These are phyloP conservation scores for Salix brachista DNA, from an alignment of 345 rosid species.

Conservation along the genomic window DNA sequence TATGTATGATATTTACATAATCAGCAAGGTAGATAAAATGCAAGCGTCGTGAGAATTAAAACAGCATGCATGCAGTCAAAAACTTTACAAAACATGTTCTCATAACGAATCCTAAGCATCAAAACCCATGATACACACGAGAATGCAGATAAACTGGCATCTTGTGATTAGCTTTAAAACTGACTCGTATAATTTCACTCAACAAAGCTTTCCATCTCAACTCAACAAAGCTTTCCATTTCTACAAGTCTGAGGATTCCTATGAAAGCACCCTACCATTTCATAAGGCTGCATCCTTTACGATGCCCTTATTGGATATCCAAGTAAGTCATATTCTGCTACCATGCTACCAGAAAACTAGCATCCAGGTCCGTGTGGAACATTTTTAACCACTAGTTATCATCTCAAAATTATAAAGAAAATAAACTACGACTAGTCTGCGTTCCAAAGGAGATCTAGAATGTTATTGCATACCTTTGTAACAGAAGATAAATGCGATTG, in stretches of 20 bases:
- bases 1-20: background rate
- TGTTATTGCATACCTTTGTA: slow-evolving; percentile 50
- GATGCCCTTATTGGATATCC: background rate
- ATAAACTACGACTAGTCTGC: background rate
- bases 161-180: background rate
- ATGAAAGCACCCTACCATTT: background rate
- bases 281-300: background rate
- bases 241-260: background rate
- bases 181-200: background rate
- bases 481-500: slow-evolving; percentile 65
- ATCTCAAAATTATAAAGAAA: background rate
- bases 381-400: background rate
- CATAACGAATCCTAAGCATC: background rate
- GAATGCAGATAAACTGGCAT: background rate
- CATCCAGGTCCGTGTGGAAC: background rate
- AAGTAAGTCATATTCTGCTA: background rate
- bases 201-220: background rate
- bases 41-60: background rate
- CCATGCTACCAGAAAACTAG: background rate
- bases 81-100: background rate
- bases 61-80: background rate
- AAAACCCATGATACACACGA: background rate
- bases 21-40: background rate
- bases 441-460: background rate
- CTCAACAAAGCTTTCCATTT: background rate